phyloP scores from a whole-genome alignment of 495 filamentous ascomycete genomes.

The Articulospora tetracladia region DNA sequence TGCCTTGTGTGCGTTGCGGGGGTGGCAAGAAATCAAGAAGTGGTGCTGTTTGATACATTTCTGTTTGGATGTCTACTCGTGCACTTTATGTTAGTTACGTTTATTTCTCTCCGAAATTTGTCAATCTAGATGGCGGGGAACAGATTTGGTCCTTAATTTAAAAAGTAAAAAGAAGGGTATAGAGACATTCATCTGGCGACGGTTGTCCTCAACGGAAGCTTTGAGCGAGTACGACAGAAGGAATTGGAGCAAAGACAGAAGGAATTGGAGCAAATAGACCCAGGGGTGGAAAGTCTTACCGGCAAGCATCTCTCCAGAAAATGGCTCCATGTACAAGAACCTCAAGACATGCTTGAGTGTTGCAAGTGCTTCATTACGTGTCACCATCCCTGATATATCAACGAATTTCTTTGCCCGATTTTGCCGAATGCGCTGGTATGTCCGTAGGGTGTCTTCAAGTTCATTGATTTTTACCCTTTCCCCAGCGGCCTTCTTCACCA shows the following conservation, averaged over 20 bases:
- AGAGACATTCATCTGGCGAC: too few species aligned
- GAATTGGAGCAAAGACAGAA: neutral
- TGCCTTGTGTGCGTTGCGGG: neutral
- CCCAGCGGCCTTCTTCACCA: neutral
- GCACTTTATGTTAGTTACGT: too few species aligned
- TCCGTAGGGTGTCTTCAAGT: neutral
- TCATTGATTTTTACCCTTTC: neutral
- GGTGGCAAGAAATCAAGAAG: constrained; percentile 13
- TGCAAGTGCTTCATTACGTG: constrained; percentile 8
- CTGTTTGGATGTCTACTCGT: constrained; percentile 15
- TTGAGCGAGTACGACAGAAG: too few species aligned
- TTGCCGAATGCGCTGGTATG: constrained; percentile 9
- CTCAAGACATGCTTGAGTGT: constrained; percentile 10
- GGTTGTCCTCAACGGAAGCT: too few species aligned
- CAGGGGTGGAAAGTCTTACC: neutral
- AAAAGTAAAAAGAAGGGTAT: too few species aligned
- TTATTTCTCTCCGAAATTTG: too few species aligned
- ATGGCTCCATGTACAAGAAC: constrained; percentile 11
- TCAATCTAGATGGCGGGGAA: too few species aligned
- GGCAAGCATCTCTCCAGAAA: constrained; percentile 8
- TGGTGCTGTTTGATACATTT: constrained; percentile 13
- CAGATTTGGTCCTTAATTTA: too few species aligned
- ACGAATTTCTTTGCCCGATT: constrained; percentile 8
- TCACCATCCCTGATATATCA: constrained; percentile 4
- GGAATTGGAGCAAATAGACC: constrained; percentile 1